Base-by-base conservation (phyloP, 2,329 filamentous ascomycete genomes). In the Graphilbum sp. region DNA sequence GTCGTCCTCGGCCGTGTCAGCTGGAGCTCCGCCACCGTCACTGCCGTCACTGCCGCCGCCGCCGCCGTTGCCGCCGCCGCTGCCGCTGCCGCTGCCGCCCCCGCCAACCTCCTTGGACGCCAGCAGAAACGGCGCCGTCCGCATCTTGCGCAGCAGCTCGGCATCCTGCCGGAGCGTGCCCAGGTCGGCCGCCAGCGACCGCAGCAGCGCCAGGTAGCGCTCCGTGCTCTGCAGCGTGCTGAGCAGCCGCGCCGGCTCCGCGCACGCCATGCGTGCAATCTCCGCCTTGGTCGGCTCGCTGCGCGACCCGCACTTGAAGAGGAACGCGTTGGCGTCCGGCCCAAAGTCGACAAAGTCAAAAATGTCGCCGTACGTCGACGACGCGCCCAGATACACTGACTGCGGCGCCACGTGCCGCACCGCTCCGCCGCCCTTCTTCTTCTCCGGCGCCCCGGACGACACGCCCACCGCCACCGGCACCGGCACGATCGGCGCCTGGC, bases 261-360 rank as follows among this genome's bases (percentile, higher is more conserved):
- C 73, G 38, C 85, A 83, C n/a, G 90, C 69, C 56, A 92, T 75
- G 30, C 73, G 68, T 5, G 87, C 88, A 47, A 98, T 72, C 55
- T 98, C 90, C 3, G 72, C 55, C 49, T 83, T 90, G 3, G 80
- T 92, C 4, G 90, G 90, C 55, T 98, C 88, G 45, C 74, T 77
- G 57, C 93, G 95, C 3, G 86, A 88, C 10, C 90, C 90, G 46
- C 87, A 84, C 44, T 83, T 82, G 48, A 86, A 72, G 16, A 98
- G 61, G 50, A 98, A 98, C 0, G 80, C 66, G 50, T 96, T 96
- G 2, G 84, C 88, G 52, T 88, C 77, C 25, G 68, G 62, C 0
- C 88, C 86, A 59, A 95, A 98, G 53, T 96, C 83, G 13, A 96
- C 87, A 56, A 95, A 98, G 53, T 96, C 86, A 47, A 98, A 94